A percentile compares a stretch with the other conserved stretches of the same genome.
Evolutionary conservation across 495 filamentous ascomycete genomes (phyloP).

Genomic region (Haplographium delicatum): DNA sequence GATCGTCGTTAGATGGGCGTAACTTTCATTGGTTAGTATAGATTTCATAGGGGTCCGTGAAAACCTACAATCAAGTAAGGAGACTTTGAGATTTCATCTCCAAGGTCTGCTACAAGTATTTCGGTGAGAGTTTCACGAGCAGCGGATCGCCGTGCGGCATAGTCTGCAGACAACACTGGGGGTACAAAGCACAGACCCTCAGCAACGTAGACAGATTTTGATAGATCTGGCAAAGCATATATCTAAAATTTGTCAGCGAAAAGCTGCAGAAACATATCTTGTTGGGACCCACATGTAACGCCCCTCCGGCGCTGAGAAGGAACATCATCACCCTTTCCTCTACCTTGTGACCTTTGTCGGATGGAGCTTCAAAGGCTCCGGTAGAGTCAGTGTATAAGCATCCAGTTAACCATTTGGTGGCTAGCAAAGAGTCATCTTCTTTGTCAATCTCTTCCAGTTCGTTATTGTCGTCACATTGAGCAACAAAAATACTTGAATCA

Average conservation of each 20-base stretch:
- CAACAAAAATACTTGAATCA: conserved; percentile 69
- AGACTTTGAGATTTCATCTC: conserved; percentile 59
- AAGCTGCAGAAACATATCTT: neutral
- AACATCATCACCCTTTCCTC: conserved; percentile 59
- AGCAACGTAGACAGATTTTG: conserved; percentile 54
- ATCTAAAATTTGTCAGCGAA: conserved; percentile 34
- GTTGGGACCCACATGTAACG: conserved; percentile 72
- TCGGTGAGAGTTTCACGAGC: conserved; percentile 69
- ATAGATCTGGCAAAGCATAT: conserved; percentile 57
- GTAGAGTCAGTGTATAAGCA: conserved; percentile 69
- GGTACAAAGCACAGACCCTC: conserved; percentile 74
- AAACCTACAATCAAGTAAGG: conserved; percentile 74
- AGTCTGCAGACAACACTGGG: conserved; percentile 67
- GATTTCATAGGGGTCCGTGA: neutral
- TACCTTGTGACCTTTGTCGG: conserved; percentile 37
- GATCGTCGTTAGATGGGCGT: conserved; percentile 71
- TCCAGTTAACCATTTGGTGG: conserved; percentile 69
- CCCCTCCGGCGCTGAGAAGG: conserved; percentile 62
- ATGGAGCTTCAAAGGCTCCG: conserved; percentile 47
- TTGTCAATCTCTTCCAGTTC: conserved; percentile 80
- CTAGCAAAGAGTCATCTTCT: conserved; percentile 44
- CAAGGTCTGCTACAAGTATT: conserved; percentile 76
- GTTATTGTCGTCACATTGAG: conserved; percentile 68
- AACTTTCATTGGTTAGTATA: conserved; percentile 40
- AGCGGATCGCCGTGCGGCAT: conserved; percentile 58